Percentiles rank a stretch among this genome's conserved stretches.
Evolutionary conservation across 2,329 filamentous ascomycete genomes (phyloP).

Genomic region (Aureobasidium vineae): DNA sequence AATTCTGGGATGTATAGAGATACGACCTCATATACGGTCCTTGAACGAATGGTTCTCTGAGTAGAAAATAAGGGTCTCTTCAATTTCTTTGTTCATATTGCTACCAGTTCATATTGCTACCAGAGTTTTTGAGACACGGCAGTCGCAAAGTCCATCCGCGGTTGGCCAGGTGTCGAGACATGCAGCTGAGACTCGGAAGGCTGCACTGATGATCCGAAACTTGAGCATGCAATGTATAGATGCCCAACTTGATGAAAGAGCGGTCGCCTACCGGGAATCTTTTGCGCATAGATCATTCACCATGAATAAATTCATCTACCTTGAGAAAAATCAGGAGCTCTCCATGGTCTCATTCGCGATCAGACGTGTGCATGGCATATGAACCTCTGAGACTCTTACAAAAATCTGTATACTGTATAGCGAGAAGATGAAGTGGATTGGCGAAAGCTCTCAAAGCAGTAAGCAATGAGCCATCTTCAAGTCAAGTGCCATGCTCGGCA

Average conservation of each 20-base stretch:
- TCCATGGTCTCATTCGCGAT: not conserved
- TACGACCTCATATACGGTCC: not conserved
- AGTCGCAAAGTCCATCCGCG: not conserved
- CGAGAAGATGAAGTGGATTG: not conserved
- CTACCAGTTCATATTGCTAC: conserved; percentile 9
- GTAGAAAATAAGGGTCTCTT: too few relatives aligned
- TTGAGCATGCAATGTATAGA: not conserved
- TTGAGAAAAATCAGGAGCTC: too few relatives aligned
- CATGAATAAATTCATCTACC: too few relatives aligned
- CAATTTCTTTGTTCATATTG: conserved; percentile 24
- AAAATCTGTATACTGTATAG: not conserved
- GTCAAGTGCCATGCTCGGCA: too few relatives aligned
- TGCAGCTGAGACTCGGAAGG: conserved; percentile 24
- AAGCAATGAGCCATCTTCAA: too few relatives aligned
- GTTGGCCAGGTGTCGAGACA: conserved; percentile 18
- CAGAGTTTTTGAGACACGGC: not conserved
- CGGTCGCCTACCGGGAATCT: not conserved
- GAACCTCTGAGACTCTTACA: not conserved
- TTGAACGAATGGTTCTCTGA: too few relatives aligned
- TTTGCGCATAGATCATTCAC: too few relatives aligned
- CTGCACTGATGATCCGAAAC: not conserved
- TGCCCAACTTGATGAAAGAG: not conserved
- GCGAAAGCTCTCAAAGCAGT: too few relatives aligned
- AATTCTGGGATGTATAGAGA: not conserved
- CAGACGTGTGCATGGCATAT: too few relatives aligned